phyloP scores from a whole-genome alignment of 306 rosid genomes.

The Prunus kanzakura region DNA sequence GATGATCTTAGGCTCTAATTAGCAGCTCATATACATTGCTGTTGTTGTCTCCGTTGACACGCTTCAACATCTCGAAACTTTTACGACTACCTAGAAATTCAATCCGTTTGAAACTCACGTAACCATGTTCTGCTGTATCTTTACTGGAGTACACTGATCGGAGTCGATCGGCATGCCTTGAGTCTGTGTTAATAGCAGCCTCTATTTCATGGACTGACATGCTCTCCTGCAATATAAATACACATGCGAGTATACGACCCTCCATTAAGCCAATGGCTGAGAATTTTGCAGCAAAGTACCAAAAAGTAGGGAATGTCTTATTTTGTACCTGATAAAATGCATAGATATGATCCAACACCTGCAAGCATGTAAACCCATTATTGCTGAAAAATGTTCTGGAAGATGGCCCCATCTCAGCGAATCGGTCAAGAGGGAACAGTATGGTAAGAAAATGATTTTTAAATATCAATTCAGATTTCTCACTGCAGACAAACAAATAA shows the following conservation, averaged over 20 bases:
- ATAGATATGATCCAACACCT: slow-evolving; percentile 72
- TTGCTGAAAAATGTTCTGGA: slow-evolving; percentile 65
- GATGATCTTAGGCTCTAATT: slow-evolving; percentile 62
- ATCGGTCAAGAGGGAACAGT: slow-evolving; percentile 85
- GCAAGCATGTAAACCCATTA: slow-evolving; percentile 80
- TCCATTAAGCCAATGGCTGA: neutral
- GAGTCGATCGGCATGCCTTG: slow-evolving; percentile 86
- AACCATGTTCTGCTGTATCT: slow-evolving; percentile 58
- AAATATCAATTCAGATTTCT: slow-evolving; percentile 76
- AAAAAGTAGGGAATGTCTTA: neutral
- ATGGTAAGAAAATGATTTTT: slow-evolving; percentile 75
- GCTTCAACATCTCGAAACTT: slow-evolving; percentile 92
- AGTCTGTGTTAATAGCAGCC: slow-evolving; percentile 86
- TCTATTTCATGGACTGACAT: slow-evolving; percentile 75
- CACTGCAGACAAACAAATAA: slow-evolving; percentile 48
- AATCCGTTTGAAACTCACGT: slow-evolving; percentile 55
- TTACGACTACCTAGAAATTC: slow-evolving; percentile 82
- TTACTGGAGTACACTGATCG: slow-evolving; percentile 66
- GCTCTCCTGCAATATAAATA: slow-evolving; percentile 56
- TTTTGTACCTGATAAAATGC: slow-evolving; percentile 81
- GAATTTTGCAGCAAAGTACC: neutral
- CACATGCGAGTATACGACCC: neutral
- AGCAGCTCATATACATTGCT: slow-evolving; percentile 88
- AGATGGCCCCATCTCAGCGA: slow-evolving; percentile 94
- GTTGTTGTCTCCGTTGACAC: slow-evolving; percentile 79